Evolutionary conservation across 2,329 filamentous ascomycete genomes (phyloP).

Genomic region (Davidsoniella neocaledoniae): DNA sequence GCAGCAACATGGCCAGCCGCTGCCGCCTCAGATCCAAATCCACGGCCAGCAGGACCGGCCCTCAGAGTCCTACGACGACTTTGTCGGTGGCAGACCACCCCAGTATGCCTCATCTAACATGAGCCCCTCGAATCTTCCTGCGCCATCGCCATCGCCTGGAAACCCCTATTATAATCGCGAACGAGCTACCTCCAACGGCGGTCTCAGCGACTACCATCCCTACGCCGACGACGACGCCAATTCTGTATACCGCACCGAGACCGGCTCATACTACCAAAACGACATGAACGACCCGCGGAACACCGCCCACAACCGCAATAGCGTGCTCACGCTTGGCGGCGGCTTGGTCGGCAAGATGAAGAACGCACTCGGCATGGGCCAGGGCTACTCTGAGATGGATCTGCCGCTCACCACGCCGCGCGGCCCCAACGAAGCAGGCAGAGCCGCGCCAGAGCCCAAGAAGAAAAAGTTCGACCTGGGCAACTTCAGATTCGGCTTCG

Average conservation of each 20-base stretch:
- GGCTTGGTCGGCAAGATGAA: conserved; percentile 77
- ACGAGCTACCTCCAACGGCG: conserved; percentile 56
- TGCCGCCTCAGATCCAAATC: conserved; percentile 14
- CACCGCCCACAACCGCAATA: conserved; percentile 65
- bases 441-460: conserved; percentile 22
- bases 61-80: conserved; percentile 88
- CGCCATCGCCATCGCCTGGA: conserved; percentile 5
- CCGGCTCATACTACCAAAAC: conserved; percentile 69
- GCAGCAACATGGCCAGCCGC: conserved; percentile 2
- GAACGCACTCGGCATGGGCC: conserved; percentile 75
- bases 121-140: conserved; percentile 3
- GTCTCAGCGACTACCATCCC: conserved; percentile 71
- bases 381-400: conserved; percentile 95
- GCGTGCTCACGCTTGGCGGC: conserved; percentile 71
- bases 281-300: conserved; percentile 19
- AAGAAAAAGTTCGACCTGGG: conserved; percentile 48
- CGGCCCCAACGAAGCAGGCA: conserved; percentile 17
- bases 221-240: conserved; percentile 71
- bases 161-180: conserved; percentile 34
- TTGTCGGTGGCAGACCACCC: conserved; percentile 52
- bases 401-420: conserved; percentile 68
- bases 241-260: conserved; percentile 47
- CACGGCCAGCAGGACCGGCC: conserved; percentile 36
- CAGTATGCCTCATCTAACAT: conserved; percentile 24
- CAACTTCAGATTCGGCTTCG: conserved; percentile 87